These are phyloP conservation scores for Cicer yamashitae DNA, from an alignment of 306 rosid species.

Conservation along the genomic window DNA sequence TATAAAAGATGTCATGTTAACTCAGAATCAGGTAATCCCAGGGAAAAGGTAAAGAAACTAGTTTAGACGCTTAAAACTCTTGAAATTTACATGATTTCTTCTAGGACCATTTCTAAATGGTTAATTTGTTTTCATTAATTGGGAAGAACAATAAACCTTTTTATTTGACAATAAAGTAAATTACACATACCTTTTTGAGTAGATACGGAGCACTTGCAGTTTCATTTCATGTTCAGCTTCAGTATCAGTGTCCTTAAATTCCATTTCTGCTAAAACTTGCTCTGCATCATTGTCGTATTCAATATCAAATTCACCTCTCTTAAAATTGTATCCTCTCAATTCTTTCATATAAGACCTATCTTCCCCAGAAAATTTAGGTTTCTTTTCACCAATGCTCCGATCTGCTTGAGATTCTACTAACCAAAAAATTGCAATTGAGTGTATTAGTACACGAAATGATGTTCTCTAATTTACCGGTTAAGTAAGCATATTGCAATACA, in stretches of 20 bases:
- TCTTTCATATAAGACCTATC: slow-evolving; percentile 68
- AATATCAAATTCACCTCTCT: slow-evolving; percentile 84
- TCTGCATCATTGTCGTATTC: slow-evolving; percentile 95
- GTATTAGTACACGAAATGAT: slow-evolving; percentile 16
- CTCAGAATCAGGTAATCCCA: slow-evolving; percentile 10
- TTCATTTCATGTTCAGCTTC: slow-evolving; percentile 66
- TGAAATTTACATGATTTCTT: slow-evolving; percentile 30
- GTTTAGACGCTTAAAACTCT: slow-evolving; percentile 6
- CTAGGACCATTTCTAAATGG: slow-evolving; percentile 12
- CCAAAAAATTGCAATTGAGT: slow-evolving; percentile 22
- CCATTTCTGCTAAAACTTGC: slow-evolving; percentile 91
- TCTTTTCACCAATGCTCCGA: slow-evolving; percentile 80
- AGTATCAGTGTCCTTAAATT: slow-evolving; percentile 74
- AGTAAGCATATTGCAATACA: not conserved
- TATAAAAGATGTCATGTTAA: not conserved
- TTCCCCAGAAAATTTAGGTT: slow-evolving; percentile 71
- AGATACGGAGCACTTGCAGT: slow-evolving; percentile 71
- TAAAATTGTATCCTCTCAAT: slow-evolving; percentile 81
- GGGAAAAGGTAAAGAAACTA: not conserved
- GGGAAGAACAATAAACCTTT: slow-evolving; percentile 16
- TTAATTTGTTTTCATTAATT: slow-evolving; percentile 3
- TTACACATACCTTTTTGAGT: slow-evolving; percentile 64
- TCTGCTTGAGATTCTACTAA: slow-evolving; percentile 61
- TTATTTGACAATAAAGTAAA: not conserved
- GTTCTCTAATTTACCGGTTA: not conserved